phyloP scores from a whole-genome alignment of 176 grass and related monocot species.

The Musa schizocarpa region DNA sequence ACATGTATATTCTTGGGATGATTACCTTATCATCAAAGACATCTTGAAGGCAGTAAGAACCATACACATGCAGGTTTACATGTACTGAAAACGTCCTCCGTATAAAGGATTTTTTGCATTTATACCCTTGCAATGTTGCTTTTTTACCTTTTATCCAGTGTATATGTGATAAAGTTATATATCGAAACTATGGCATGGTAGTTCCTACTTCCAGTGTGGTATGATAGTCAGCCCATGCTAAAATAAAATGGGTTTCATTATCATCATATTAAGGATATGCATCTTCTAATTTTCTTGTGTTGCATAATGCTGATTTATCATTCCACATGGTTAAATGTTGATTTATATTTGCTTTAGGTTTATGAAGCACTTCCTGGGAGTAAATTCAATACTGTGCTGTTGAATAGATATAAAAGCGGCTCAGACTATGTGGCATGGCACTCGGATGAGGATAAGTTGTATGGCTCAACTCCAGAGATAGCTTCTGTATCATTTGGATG shows the following conservation, averaged over 20 bases:
- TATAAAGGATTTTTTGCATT: no score
- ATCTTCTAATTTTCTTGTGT: background rate
- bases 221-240: background rate
- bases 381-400: constrained; percentile 77
- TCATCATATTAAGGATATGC: background rate
- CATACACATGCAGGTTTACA: background rate
- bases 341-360: constrained; percentile 33
- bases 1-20: constrained; percentile 63
- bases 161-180: background rate
- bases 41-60: constrained; percentile 50
- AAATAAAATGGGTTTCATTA: background rate
- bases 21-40: constrained; percentile 70
- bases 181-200: background rate
- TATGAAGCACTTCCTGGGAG: constrained; percentile 59
- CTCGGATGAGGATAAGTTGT: constrained; percentile 71
- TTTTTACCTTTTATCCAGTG: background rate
- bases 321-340: background rate
- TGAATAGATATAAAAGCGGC: constrained; percentile 75
- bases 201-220: background rate
- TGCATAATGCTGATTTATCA: background rate
- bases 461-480: constrained; percentile 68
- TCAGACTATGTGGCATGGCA: constrained; percentile 90
- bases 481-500: constrained; percentile 71
- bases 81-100: background rate
- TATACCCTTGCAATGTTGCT: background rate